Percentiles rank a stretch among this genome's conserved stretches.
Conservation (phyloP, 257 asterid species). For the Solanum microdontum region DNA sequence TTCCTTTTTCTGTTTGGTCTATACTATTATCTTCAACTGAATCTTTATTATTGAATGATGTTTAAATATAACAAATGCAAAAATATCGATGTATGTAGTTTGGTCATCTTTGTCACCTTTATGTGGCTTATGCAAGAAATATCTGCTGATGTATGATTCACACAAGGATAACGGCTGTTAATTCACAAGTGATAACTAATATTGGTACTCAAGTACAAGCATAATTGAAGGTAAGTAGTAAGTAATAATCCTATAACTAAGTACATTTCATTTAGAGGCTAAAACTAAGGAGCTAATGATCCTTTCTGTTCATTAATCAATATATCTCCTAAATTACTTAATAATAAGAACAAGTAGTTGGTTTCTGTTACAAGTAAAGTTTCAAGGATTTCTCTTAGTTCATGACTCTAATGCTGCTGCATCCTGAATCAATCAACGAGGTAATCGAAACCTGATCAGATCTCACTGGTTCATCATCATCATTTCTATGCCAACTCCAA, state of each 20-base stretch:
- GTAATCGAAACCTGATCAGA: constrained; percentile 70
- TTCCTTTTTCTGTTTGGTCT: neutral
- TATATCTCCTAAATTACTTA: neutral
- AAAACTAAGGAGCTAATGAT: neutral
- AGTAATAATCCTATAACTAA: no score
- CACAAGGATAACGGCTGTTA: neutral
- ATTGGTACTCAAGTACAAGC: no score
- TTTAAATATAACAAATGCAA: neutral
- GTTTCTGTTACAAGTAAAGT: neutral
- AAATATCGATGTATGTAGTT: neutral
- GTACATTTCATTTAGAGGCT: neutral
- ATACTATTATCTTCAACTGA: neutral
- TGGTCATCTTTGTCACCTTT: neutral
- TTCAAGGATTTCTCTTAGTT: constrained; percentile 11
- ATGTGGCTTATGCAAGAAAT: neutral
- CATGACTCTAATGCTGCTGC: constrained; percentile 18
- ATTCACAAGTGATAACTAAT: no score
- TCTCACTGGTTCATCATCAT: constrained; percentile 64
- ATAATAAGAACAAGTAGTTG: neutral
- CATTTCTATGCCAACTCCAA: constrained; percentile 97
- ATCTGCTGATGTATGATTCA: neutral
- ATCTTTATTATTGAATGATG: neutral
- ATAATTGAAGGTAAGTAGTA: neutral
- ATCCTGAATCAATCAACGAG: constrained; percentile 42
- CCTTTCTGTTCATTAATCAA: no score